These are phyloP conservation scores for Elaeis guineensis DNA, from an alignment of 176 grass and related monocot genomes.

Conservation along the genomic window DNA sequence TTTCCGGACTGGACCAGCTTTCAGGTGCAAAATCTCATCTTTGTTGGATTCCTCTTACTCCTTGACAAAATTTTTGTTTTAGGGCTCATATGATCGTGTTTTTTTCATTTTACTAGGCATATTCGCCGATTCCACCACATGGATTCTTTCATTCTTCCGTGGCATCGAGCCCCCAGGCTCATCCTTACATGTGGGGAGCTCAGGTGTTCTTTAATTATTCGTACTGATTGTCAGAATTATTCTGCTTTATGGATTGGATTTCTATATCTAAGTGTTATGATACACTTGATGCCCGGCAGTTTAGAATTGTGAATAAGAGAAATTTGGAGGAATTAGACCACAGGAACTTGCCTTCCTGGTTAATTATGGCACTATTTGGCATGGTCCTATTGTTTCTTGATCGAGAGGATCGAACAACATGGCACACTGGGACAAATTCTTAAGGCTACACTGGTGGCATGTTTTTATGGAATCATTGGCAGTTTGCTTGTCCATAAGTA, in stretches of 20 bases:
- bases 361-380: too few species aligned
- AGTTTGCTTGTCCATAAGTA: too few species aligned
- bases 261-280: neutral
- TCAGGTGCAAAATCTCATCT: constrained; percentile 44
- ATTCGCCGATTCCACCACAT: constrained; percentile 83
- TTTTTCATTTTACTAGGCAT: constrained; percentile 40
- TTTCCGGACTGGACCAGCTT: constrained; percentile 88
- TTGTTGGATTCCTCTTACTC: neutral
- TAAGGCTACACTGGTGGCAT: too few species aligned
- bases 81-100: neutral
- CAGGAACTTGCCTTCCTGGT: too few species aligned
- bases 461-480: too few species aligned
- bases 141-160: constrained; percentile 69
- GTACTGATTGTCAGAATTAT: neutral
- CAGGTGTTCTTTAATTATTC: constrained; percentile 37
- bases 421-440: too few species aligned
- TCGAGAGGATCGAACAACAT: too few species aligned
- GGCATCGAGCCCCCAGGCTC: constrained; percentile 65
- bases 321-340: too few species aligned
- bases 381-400: too few species aligned
- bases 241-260: neutral
- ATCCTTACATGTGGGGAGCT: constrained; percentile 98
- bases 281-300: neutral
- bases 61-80: neutral
- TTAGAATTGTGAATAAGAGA: neutral